phyloP scores from a whole-genome alignment of 768 basidiomycete genomes.

The Roridomyces roridus region DNA sequence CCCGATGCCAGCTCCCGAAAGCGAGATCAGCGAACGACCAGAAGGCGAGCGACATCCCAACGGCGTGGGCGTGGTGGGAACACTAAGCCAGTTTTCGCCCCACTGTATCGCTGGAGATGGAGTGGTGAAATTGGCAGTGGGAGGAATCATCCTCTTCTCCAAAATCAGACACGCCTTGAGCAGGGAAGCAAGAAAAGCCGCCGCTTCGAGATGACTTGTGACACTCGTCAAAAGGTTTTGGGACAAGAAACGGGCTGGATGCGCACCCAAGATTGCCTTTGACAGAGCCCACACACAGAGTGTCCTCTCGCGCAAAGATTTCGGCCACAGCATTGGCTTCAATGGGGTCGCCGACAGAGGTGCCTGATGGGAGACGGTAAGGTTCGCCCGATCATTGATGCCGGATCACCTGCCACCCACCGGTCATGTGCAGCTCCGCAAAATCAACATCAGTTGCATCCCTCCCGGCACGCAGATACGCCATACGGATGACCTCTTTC shows the following conservation, averaged over 20 bases:
- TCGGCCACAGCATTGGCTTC: conserved; percentile 35
- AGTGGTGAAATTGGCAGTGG: conserved; percentile 33
- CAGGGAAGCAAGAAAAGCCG: conserved; percentile 19
- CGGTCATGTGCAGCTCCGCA: conserved; percentile 47
- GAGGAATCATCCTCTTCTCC: conserved; percentile 32
- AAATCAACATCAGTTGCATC: conserved; percentile 39
- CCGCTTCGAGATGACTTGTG: conserved; percentile 10
- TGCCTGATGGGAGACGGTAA: conserved; percentile 11
- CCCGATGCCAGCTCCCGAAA: conserved; percentile 38
- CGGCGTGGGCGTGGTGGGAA: conserved; percentile 28
- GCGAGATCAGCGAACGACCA: conserved; percentile 32
- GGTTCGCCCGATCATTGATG: not conserved
- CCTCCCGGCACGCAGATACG: conserved; percentile 29
- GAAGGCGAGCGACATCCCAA: conserved; percentile 24
- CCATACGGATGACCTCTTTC: conserved; percentile 32
- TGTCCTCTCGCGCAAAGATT: conserved; percentile 26
- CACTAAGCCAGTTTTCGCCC: conserved; percentile 31
- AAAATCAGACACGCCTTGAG: conserved; percentile 38
- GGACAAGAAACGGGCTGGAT: too few relatives aligned
- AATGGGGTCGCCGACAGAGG: conserved; percentile 39
- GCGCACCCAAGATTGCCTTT: conserved; percentile 38
- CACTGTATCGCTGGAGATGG: conserved; percentile 35
- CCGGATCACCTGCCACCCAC: not conserved
- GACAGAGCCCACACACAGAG: conserved; percentile 35
- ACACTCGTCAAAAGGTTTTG: too few relatives aligned